Conservation (phyloP, 345 rosid species). For the Populus euphratica region DNA sequence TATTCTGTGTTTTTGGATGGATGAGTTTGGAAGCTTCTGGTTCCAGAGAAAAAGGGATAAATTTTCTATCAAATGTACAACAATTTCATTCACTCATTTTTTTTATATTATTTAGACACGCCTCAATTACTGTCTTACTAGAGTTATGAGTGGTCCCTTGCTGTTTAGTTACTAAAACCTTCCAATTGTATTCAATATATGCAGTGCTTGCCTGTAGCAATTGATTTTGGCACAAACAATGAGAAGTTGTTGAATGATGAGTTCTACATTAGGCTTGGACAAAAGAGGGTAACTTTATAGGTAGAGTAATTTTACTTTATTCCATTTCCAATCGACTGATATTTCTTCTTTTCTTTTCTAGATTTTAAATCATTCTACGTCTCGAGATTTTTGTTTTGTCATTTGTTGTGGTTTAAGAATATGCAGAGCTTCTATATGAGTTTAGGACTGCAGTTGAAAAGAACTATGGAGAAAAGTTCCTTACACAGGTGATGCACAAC, state of each 20-base stretch:
- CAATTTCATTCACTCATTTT: no score
- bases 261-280: constrained; percentile 31
- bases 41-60: no score
- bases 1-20: no score
- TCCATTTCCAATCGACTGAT: background rate
- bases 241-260: constrained; percentile 28
- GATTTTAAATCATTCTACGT: background rate
- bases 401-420: constrained; percentile 49
- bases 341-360: no score
- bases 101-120: no score
- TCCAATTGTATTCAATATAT: background rate
- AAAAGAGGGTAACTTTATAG: constrained; percentile 30
- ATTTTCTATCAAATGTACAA: no score
- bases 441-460: constrained; percentile 89
- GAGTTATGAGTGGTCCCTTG: background rate
- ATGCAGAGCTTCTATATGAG: constrained; percentile 65
- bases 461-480: constrained; percentile 84
- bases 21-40: no score
- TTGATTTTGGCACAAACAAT: constrained; percentile 36
- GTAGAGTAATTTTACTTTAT: background rate
- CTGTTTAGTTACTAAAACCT: background rate
- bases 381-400: background rate
- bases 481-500: constrained; percentile 52
- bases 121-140: no score
- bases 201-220: constrained; percentile 32